A percentile compares a stretch with the other conserved stretches of the same genome.
These are phyloP conservation scores for Coniella lustricola DNA, from an alignment of 2,329 filamentous ascomycete genomes.

Conservation along the genomic window DNA sequence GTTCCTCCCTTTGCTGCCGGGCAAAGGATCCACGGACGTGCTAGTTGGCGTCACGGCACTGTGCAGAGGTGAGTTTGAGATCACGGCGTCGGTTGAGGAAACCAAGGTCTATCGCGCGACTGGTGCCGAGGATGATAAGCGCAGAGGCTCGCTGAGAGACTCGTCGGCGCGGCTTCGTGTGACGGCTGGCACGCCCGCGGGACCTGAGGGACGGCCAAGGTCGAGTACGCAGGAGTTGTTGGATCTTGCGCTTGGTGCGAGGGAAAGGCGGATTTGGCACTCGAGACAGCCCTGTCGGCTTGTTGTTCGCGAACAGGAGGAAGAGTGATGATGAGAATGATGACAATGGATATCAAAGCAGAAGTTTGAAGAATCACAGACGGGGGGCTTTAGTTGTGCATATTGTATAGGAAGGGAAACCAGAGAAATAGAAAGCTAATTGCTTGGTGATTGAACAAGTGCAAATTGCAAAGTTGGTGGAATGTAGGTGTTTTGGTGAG, in stretches of 20 bases:
- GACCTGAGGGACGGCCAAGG: slow-evolving; percentile 28
- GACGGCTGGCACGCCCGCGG: slow-evolving; percentile 12
- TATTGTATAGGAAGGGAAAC: no score
- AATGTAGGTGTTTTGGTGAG: no score
- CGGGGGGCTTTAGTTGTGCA: no score
- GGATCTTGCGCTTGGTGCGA: slow-evolving; percentile 51
- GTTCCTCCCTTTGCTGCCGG: slow-evolving; percentile 55
- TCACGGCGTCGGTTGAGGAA: slow-evolving; percentile 77
- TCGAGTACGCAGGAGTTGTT: slow-evolving; percentile 51
- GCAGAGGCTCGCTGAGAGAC: slow-evolving; percentile 18
- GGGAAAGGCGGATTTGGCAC: slow-evolving; percentile 60
- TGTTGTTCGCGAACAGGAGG: slow-evolving; percentile 40
- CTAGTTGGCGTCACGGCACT: slow-evolving; percentile 66
- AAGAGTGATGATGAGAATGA: neutral
- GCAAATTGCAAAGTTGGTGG: no score
- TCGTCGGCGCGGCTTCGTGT: slow-evolving; percentile 18
- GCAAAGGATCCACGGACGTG: slow-evolving; percentile 52
- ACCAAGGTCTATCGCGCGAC: slow-evolving; percentile 45
- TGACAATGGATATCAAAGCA: no score
- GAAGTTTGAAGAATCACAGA: no score
- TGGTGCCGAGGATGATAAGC: slow-evolving; percentile 21
- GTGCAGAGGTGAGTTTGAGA: slow-evolving; percentile 75
- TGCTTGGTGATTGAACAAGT: no score
- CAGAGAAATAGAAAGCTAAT: no score
- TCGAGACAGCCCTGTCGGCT: slow-evolving; percentile 50